Evolutionary conservation across 495 filamentous ascomycete species (phyloP).

Genomic region (Cairneyella variabilis): DNA sequence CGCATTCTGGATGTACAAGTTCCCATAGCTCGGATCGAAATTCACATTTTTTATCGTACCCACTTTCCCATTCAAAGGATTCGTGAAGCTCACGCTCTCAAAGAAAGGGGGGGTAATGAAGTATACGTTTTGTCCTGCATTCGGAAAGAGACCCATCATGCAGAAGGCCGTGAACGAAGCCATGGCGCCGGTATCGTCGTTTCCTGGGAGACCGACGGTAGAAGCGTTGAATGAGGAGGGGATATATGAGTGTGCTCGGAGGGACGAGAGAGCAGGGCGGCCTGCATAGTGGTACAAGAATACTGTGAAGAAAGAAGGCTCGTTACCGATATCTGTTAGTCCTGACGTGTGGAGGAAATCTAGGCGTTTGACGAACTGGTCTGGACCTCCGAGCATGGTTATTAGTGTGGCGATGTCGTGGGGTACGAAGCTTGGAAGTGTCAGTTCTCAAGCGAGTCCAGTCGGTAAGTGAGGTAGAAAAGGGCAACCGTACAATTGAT

Average conservation of each 20-base stretch:
- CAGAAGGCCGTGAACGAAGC: constrained; percentile 63
- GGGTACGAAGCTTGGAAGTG: constrained; percentile 51
- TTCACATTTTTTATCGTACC: constrained; percentile 55
- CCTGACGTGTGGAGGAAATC: constrained; percentile 60
- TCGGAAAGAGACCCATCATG: constrained; percentile 71
- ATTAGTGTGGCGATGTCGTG: constrained; percentile 64
- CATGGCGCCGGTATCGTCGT: constrained; percentile 71
- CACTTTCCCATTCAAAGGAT: constrained; percentile 54
- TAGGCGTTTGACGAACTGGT: constrained; percentile 55
- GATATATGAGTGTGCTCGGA: constrained; percentile 60
- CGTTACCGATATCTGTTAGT: constrained; percentile 67
- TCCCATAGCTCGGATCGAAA: constrained; percentile 58
- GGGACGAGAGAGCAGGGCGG: constrained; percentile 56
- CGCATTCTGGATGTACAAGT: constrained; percentile 65
- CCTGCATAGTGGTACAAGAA: constrained; percentile 70
- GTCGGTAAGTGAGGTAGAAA: constrained; percentile 39
- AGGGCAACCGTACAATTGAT: constrained; percentile 62
- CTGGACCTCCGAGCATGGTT: constrained; percentile 52
- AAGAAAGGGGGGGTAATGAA: constrained; percentile 66
- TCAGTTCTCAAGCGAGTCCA: constrained; percentile 43
- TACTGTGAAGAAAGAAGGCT: constrained; percentile 63
- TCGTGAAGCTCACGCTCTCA: constrained; percentile 56
- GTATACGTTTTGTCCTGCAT: constrained; percentile 70
- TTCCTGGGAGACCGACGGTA: constrained; percentile 58
- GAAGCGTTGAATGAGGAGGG: constrained; percentile 60